These are phyloP conservation scores for Kwoniella shivajii DNA, from an alignment of 1,284 basidiomycete genomes.

Conservation along the genomic window DNA sequence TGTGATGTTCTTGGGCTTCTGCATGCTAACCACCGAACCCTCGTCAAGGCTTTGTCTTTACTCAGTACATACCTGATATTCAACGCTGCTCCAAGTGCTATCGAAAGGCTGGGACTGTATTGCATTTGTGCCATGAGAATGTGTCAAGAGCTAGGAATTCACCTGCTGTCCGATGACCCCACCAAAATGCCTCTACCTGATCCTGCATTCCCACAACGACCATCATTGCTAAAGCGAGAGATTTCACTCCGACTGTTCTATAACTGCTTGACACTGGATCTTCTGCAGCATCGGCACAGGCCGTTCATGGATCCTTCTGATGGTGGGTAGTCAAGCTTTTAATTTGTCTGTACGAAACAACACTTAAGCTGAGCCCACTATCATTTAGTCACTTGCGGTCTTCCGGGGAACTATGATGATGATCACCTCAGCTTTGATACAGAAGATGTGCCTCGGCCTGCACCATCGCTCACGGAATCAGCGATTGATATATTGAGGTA, in stretches of 20 bases:
- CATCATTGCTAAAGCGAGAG: neutral
- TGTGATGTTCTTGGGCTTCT: no score
- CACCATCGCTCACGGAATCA: neutral
- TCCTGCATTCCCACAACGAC: neutral
- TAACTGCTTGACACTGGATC: constrained; percentile 2
- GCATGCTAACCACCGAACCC: neutral
- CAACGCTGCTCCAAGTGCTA: neutral
- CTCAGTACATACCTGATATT: constrained; percentile 1
- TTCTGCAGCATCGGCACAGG: neutral
- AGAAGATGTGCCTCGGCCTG: neutral
- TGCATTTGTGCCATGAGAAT: neutral
- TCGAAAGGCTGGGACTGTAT: neutral
- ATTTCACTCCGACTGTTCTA: neutral
- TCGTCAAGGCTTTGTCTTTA: neutral
- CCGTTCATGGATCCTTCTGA: neutral
- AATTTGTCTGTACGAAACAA: neutral
- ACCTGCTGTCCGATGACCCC: neutral
- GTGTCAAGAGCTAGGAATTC: constrained; percentile 2
- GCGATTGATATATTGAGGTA: neutral
- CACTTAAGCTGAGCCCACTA: no score
- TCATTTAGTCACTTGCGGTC: constrained; percentile 1
- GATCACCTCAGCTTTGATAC: constrained; percentile 1
- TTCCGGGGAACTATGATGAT: constrained; percentile 3
- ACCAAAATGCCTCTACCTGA: neutral
- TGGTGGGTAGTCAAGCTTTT: neutral